Conservation (phyloP, 1,284 basidiomycete genomes). For the Wolfiporia cocos region DNA sequence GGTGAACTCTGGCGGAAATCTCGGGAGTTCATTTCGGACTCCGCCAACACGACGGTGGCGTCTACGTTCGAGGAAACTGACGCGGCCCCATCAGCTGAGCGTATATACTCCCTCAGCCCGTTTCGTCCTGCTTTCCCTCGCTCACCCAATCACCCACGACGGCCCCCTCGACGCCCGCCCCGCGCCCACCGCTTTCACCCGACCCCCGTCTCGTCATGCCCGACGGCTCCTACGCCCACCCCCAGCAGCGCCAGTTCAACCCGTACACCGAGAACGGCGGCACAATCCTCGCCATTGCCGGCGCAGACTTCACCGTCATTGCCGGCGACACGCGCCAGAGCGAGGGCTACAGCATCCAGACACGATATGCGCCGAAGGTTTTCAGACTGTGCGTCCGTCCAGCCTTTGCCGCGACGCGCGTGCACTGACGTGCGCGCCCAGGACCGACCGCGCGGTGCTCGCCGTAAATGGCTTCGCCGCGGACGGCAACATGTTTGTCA, state of each 20-base stretch:
- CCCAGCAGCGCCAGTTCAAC: slow-evolving; percentile 68
- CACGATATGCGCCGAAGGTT: slow-evolving; percentile 91
- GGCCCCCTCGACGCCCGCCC: slow-evolving; percentile 7
- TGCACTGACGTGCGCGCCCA: slow-evolving; percentile 29
- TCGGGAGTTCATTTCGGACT: slow-evolving; percentile 22
- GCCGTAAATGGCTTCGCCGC: slow-evolving; percentile 95
- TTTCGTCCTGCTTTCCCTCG: slow-evolving; percentile 8
- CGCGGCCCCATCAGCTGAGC: slow-evolving; percentile 20
- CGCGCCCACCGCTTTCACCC: slow-evolving; percentile 2
- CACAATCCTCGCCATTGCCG: slow-evolving; percentile 92
- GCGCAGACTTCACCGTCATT: slow-evolving; percentile 86
- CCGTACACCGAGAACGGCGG: slow-evolving; percentile 91
- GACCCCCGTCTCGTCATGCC: slow-evolving; percentile 25
- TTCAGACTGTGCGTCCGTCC: slow-evolving; percentile 62
- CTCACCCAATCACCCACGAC: slow-evolving; percentile 7
- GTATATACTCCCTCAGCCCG: slow-evolving; percentile 18
- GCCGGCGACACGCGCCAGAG: slow-evolving; percentile 94
- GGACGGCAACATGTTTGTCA: slow-evolving; percentile 94
- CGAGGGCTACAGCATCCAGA: slow-evolving; percentile 93
- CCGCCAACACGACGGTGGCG: slow-evolving; percentile 16
- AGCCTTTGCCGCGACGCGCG: not conserved
- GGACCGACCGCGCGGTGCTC: slow-evolving; percentile 89
- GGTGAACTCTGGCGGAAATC: slow-evolving; percentile 17
- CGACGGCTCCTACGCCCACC: slow-evolving; percentile 31
- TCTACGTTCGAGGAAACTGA: slow-evolving; percentile 19